Evolutionary conservation across 345 rosid genomes (phyloP).

Genomic region (Chamaenerion angustifolium): DNA sequence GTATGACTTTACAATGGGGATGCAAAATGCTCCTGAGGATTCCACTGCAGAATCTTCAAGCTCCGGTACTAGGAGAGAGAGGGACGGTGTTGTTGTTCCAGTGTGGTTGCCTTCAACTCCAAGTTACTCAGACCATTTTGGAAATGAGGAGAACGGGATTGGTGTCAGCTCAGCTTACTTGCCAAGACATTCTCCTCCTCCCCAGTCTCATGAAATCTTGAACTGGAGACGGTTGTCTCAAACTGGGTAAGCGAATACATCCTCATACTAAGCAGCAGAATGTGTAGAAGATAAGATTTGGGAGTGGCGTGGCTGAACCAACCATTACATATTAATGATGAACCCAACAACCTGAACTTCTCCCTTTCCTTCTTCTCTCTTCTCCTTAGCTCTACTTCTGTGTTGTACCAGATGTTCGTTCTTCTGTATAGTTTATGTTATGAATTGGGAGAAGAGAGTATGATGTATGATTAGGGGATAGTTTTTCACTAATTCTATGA

Average conservation of each 20-base stretch:
- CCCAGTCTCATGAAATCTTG: constrained; percentile 56
- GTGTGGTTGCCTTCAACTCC: constrained; percentile 78
- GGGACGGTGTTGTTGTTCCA: constrained; percentile 86
- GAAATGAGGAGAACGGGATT: constrained; percentile 65
- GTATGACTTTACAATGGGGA: constrained; percentile 26
- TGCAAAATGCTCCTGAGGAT: constrained; percentile 45
- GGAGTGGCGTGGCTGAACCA: too few relatives aligned
- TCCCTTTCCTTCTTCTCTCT: too few relatives aligned
- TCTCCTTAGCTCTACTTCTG: too few relatives aligned
- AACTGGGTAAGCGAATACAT: constrained; percentile 43
- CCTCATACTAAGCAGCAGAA: too few relatives aligned
- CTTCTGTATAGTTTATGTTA: too few relatives aligned
- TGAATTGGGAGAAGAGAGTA: too few relatives aligned
- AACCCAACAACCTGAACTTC: too few relatives aligned
- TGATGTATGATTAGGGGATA: too few relatives aligned
- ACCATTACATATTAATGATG: too few relatives aligned
- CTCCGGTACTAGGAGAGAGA: constrained; percentile 53
- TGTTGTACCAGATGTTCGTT: too few relatives aligned
- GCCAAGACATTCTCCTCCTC: constrained; percentile 54
- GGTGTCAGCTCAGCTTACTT: constrained; percentile 59
- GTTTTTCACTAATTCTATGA: too few relatives aligned
- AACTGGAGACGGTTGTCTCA: constrained; percentile 85
- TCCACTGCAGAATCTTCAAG: constrained; percentile 89
- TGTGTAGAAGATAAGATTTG: too few relatives aligned
- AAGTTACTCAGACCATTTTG: constrained; percentile 64